Conservation (phyloP, 768 basidiomycete species). For the Lentinula lateritia region DNA sequence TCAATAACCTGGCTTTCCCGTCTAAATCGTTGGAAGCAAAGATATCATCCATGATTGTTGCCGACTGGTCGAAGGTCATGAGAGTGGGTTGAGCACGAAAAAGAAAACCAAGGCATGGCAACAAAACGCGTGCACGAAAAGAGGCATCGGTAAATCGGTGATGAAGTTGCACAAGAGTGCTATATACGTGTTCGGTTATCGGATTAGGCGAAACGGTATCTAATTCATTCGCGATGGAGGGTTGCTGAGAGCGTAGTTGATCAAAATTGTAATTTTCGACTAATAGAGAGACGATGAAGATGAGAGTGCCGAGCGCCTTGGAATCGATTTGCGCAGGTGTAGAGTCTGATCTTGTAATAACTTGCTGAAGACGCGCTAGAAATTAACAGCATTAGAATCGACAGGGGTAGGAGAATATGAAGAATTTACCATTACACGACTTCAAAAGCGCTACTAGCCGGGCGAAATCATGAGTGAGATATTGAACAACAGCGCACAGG, state of each 20-base stretch:
- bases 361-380: slow-evolving; percentile 48
- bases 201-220: slow-evolving; percentile 32
- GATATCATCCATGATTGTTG: slow-evolving; percentile 84
- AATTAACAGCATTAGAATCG: not conserved
- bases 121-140: slow-evolving; percentile 63
- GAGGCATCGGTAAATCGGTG: slow-evolving; percentile 53
- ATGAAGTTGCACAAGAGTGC: slow-evolving; percentile 65
- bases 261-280: slow-evolving; percentile 92
- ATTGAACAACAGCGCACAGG: slow-evolving; percentile 78
- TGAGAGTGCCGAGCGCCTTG: slow-evolving; percentile 59
- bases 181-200: slow-evolving; percentile 81
- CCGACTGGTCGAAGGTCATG: slow-evolving; percentile 78
- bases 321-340: slow-evolving; percentile 43
- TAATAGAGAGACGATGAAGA: slow-evolving; percentile 80
- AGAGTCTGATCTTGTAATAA: slow-evolving; percentile 38
- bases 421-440: slow-evolving; percentile 69
- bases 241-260: slow-evolving; percentile 53
- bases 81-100: slow-evolving; percentile 90
- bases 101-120: slow-evolving; percentile 83
- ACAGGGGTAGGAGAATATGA: not conserved
- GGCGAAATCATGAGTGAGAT: slow-evolving; percentile 82
- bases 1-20: slow-evolving; percentile 65
- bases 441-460: slow-evolving; percentile 75
- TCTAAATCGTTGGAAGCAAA: slow-evolving; percentile 75
- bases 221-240: slow-evolving; percentile 31